A percentile compares a stretch with the other conserved stretches of the same genome.
Evolutionary conservation across 257 asterid species (phyloP).

Genomic region (Solanum etuberosum): DNA sequence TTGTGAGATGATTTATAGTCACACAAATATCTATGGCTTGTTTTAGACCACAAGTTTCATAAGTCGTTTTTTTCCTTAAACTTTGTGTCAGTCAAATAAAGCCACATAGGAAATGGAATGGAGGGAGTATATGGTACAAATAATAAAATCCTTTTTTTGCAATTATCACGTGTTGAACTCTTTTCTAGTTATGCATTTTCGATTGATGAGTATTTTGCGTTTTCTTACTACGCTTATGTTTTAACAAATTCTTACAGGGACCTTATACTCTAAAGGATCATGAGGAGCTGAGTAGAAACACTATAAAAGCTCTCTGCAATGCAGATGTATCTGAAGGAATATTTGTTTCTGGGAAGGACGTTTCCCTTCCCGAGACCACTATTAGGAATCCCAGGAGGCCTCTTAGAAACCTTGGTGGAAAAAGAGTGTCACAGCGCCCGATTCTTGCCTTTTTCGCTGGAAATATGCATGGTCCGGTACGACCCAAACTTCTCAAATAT

Average conservation of each 20-base stretch:
- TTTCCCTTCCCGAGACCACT: slow-evolving; percentile 79
- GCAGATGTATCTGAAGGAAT: slow-evolving; percentile 76
- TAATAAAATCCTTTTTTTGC: background rate
- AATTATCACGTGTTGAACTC: background rate
- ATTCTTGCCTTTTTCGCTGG: slow-evolving; percentile 91
- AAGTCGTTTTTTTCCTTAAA: background rate
- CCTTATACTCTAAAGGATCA: slow-evolving; percentile 61
- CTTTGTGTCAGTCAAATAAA: background rate
- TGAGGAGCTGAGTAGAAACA: slow-evolving; percentile 47
- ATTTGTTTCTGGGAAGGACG: slow-evolving; percentile 49
- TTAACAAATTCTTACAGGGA: slow-evolving; percentile 37
- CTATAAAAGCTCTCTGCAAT: slow-evolving; percentile 79
- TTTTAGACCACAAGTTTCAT: background rate
- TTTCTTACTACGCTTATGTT: background rate
- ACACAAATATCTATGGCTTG: background rate
- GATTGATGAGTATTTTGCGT: background rate
- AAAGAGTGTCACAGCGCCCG: slow-evolving; percentile 64
- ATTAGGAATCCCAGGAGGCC: slow-evolving; percentile 61
- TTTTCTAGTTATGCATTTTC: background rate
- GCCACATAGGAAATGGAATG: background rate
- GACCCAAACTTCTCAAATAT: slow-evolving; percentile 54
- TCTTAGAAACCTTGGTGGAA: slow-evolving; percentile 71
- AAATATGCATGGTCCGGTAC: slow-evolving; percentile 71
- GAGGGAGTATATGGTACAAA: background rate
- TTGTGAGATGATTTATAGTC: background rate